Percentiles rank a stretch among this genome's conserved stretches.
Conservation (phyloP, 768 basidiomycete genomes). For the Agaricus blazei region DNA sequence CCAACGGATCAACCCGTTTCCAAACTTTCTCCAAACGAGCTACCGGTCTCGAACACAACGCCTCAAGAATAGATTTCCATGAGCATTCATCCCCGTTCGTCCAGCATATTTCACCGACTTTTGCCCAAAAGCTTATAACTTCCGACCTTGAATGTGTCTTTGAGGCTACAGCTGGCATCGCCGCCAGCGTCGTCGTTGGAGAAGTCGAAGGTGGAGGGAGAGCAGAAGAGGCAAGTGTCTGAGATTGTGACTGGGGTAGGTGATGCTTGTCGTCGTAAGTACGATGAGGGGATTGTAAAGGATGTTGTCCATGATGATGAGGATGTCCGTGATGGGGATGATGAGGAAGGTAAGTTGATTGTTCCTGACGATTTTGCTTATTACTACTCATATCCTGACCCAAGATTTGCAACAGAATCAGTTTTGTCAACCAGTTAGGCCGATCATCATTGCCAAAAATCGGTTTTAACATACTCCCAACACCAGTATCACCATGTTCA, state of each 20-base stretch:
- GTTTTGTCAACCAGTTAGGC: slow-evolving; percentile 79
- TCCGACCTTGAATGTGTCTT: slow-evolving; percentile 68
- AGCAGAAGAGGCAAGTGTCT: too few species aligned
- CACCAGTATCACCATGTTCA: slow-evolving; percentile 2
- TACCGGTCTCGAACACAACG: slow-evolving; percentile 68
- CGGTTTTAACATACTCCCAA: slow-evolving; percentile 14
- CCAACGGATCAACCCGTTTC: slow-evolving; percentile 64
- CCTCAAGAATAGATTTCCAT: slow-evolving; percentile 70
- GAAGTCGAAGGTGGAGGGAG: slow-evolving; percentile 29
- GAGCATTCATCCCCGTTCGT: slow-evolving; percentile 73
- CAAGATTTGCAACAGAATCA: slow-evolving; percentile 67
- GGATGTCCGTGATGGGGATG: slow-evolving; percentile 8
- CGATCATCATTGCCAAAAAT: slow-evolving; percentile 66
- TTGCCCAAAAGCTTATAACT: slow-evolving; percentile 67
- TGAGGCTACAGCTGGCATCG: too few species aligned
- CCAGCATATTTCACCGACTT: slow-evolving; percentile 69
- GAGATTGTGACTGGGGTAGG: too few species aligned
- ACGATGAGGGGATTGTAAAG: slow-evolving; percentile 22
- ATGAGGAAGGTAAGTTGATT: not conserved
- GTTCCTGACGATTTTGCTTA: too few species aligned
- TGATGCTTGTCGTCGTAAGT: slow-evolving; percentile 25
- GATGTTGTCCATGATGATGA: slow-evolving; percentile 4
- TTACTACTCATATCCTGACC: slow-evolving; percentile 44
- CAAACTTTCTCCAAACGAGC: slow-evolving; percentile 77
- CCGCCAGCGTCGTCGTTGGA: slow-evolving; percentile 11